Base-by-base conservation (phyloP, 768 basidiomycete species). In the Arthromyces matolae region DNA sequence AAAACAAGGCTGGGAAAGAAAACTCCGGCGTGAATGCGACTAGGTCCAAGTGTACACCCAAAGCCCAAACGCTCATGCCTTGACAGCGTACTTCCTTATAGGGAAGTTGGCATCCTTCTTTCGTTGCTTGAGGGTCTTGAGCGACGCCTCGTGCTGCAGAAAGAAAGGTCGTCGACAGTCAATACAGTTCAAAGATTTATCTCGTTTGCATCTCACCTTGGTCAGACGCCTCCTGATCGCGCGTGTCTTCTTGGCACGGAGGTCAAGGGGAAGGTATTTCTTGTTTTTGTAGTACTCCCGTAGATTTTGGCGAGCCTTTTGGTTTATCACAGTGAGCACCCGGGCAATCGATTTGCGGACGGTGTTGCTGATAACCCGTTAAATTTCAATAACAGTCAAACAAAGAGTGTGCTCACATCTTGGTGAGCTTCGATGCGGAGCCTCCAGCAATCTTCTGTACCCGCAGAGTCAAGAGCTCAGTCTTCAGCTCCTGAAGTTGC, bases 261-360 rank as follows among this genome's bases (percentile, higher is more conserved):
- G 87, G 78, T 99, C 96, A 58, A 98, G 92, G 54, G 96, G 96
- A 56, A 90, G 76, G 75, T 89, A 90, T 67, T 91, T 94, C 84
- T 95, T 95, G 70, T 77, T 73, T 81, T 95, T 95, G 89, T 97
- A 97, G 78, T 84, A 93, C 70, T 98, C 94, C 47, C 92, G 90
- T 58, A 96, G 83, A 73, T 93, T 93, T 77, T 93, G 88, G 59
- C 95, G 90, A 59, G 86, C 84, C 75, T 99, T 99, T 69, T 92
- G 89, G 86, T 96, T 98, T 79, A 88, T 95, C 61, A 98, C 93
- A 35, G 96, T 99, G 74, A 97, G 70, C 58, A 98, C 94, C 47
- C 96, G 92, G 55, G 96, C 96, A 65, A 99, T 91, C 56, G 92
- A 94, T 77, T 97, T 98, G 79, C 96, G 94, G 70, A 97, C 92